phyloP scores from a whole-genome alignment of 306 rosid genomes.

The Gastrolobium villosum region DNA sequence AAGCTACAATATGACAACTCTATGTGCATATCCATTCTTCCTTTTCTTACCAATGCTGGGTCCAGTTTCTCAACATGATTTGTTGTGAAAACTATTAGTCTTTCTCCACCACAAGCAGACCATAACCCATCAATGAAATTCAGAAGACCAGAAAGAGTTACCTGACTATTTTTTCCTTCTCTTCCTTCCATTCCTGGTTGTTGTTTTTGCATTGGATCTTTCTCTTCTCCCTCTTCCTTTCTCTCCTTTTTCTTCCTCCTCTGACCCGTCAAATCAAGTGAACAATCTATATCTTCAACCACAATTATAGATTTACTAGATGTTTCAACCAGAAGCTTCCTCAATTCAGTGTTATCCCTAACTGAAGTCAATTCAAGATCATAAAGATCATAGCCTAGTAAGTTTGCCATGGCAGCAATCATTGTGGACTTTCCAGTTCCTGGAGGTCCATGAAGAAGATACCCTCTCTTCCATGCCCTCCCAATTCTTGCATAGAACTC shows the following conservation, averaged over 20 bases:
- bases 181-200: conserved; percentile 49
- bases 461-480: conserved; percentile 89
- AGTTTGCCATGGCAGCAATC: conserved; percentile 88
- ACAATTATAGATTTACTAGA: conserved; percentile 75
- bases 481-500: conserved; percentile 73
- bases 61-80: conserved; percentile 83
- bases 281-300: conserved; percentile 84
- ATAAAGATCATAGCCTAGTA: conserved; percentile 75
- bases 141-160: conserved; percentile 76
- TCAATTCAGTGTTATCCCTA: conserved; percentile 73
- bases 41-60: conserved; percentile 83
- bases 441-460: conserved; percentile 80
- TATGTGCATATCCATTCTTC: conserved; percentile 90
- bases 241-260: conserved; percentile 58
- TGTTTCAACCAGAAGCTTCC: conserved; percentile 71
- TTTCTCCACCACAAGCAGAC: conserved; percentile 85
- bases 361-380: conserved; percentile 77
- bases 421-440: conserved; percentile 89
- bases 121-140: conserved; percentile 91
- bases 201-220: conserved; percentile 49
- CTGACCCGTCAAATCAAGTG: conserved; percentile 77
- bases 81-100: conserved; percentile 83
- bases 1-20: conserved; percentile 72
- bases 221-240: conserved; percentile 49
- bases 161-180: conserved; percentile 55